Evolutionary conservation across 495 filamentous ascomycete species (phyloP), one percentile per base, ranked within the genome.

Genomic region (Penicillium psychrofluorescens): DNA sequence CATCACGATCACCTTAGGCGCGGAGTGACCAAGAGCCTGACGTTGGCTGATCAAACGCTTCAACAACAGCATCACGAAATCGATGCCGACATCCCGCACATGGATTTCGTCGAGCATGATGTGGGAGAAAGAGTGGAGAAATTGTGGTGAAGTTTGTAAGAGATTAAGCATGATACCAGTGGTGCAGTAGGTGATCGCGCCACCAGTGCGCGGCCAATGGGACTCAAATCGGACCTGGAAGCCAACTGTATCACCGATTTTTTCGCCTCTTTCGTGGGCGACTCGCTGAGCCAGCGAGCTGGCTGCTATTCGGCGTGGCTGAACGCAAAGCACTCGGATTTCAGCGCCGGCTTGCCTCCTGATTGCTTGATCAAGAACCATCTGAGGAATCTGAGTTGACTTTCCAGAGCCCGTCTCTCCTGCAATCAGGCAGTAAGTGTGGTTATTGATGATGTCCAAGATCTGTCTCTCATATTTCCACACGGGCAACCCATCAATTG

Each of bases 31-130:
- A n/a, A 41, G 45, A 7, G 29, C 42, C 43, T 42, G 53, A 29
- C 74, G 61, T 12, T 66, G 48, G 16, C 61, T 50, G 12, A 78
- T 54, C 15, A 57, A 55, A 14, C 66, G 68, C 51, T 76, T 81
- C 27, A 81, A 47, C 14, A 77, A 50, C 34, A 79, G 67, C 53
- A 82, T 65, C 12, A 79, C 58, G 43, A 79, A 71, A 47, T 82
- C 78, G 29, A 78, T 75, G 6, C 60, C 45, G 15, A 78, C 66
- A 49, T 77, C 71, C 41, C 78, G 68, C 48, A 80, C 78, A 53
- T 82, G 79, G 30, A 81, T 77, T 59, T 82, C 79, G 42, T 82
- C 78, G 41, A 82, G 71, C 29, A 82, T 62, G 12, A 82, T 56
- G 45, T 81, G 75, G 6, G 77, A 73, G 31, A 69, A 51, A 9